These are phyloP conservation scores for Plasmodium gonderi DNA, from an alignment of 169 alveolate species.

Conservation along the genomic window DNA sequence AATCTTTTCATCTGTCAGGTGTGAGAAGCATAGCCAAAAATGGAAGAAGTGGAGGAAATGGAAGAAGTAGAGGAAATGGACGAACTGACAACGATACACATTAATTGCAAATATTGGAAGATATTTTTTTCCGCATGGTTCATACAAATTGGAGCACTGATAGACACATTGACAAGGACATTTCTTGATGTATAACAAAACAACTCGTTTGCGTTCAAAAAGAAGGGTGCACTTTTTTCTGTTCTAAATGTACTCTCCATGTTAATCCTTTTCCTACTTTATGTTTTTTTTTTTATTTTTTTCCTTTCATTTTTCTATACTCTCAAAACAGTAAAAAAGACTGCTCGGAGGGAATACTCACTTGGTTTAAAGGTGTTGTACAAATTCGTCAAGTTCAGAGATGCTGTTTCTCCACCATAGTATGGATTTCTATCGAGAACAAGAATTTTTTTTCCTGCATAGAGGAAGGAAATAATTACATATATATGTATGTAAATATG, in stretches of 20 bases:
- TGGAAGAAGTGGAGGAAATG: not conserved
- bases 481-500: not conserved
- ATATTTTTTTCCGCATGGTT: not conserved
- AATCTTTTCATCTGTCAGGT: slow-evolving; percentile 87
- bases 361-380: slow-evolving; percentile 95
- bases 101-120: not conserved
- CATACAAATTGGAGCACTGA: not conserved
- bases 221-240: too few relatives aligned
- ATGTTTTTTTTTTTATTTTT: too few relatives aligned
- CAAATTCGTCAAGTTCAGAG: slow-evolving; percentile 96
- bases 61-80: not conserved
- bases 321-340: too few relatives aligned
- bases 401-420: slow-evolving; percentile 99
- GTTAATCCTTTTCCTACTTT: too few relatives aligned
- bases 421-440: slow-evolving; percentile 96
- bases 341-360: slow-evolving; percentile 2
- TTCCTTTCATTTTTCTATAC: too few relatives aligned
- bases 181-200: too few relatives aligned
- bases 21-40: not conserved
- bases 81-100: not conserved
- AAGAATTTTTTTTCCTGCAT: slow-evolving; percentile 95
- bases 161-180: too few relatives aligned
- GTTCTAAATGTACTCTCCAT: too few relatives aligned
- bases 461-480: not conserved
- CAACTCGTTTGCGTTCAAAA: too few relatives aligned